Conservation (phyloP, 2,329 filamentous ascomycete species). For the Ophiostoma sp. region DNA sequence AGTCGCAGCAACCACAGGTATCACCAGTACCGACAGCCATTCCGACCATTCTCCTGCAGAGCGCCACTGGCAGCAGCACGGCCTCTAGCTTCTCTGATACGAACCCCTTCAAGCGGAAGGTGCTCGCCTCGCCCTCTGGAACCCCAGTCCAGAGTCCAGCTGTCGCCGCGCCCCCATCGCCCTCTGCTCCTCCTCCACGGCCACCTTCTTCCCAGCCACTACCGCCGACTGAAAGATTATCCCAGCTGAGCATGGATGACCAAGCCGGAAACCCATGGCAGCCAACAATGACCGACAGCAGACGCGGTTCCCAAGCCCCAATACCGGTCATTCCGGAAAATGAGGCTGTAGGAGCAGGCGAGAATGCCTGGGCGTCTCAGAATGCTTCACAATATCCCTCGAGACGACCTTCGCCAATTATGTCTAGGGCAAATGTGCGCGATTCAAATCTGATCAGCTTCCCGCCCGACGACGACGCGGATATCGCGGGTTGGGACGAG, state of each 20-base stretch:
- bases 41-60: conserved; percentile 38
- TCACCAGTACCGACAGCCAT: conserved; percentile 31
- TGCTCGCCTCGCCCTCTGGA: conserved; percentile 30
- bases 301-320: conserved; percentile 35
- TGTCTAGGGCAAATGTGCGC: conserved; percentile 30
- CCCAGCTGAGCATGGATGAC: conserved; percentile 47
- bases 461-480: conserved; percentile 41
- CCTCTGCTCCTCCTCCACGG: conserved; percentile 23
- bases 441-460: conserved; percentile 32
- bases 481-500: conserved; percentile 46
- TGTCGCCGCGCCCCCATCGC: neutral
- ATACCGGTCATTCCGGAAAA: conserved; percentile 31
- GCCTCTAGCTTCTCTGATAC: conserved; percentile 40
- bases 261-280: conserved; percentile 49
- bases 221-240: conserved; percentile 42
- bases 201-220: conserved; percentile 29
- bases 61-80: conserved; percentile 28
- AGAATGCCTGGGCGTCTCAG: conserved; percentile 42
- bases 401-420: conserved; percentile 37
- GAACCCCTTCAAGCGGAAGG: conserved; percentile 58
- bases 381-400: conserved; percentile 32
- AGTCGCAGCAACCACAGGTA: neutral
- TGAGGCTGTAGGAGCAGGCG: conserved; percentile 37
- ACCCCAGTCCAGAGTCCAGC: conserved; percentile 18
- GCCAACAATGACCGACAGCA: conserved; percentile 38